A percentile compares a stretch with the other conserved stretches of the same genome.
These are phyloP conservation scores for Mycena rebaudengoi DNA, from an alignment of 768 basidiomycete species.

Conservation along the genomic window DNA sequence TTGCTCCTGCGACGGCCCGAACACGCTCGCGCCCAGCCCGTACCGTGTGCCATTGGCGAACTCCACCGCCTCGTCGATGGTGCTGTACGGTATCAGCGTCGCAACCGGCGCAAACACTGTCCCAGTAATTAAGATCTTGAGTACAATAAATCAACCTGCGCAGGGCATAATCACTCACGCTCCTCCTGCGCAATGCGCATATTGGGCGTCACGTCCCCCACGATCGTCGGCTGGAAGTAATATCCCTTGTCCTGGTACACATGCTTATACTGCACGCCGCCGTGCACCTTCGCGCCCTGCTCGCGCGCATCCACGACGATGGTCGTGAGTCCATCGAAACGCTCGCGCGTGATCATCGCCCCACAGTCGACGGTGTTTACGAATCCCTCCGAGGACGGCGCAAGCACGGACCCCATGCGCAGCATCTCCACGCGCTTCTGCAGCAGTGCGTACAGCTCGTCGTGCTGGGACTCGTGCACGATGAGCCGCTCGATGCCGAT, in stretches of 20 bases:
- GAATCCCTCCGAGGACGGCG: slow-evolving; percentile 69
- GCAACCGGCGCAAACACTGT: slow-evolving; percentile 95
- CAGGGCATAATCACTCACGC: slow-evolving; percentile 55
- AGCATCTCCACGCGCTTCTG: slow-evolving; percentile 70
- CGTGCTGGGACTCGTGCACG: slow-evolving; percentile 81
- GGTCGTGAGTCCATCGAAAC: slow-evolving; percentile 73
- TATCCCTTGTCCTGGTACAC: slow-evolving; percentile 74
- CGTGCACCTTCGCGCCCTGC: slow-evolving; percentile 70
- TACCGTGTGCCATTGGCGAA: slow-evolving; percentile 91
- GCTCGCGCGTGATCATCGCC: slow-evolving; percentile 81
- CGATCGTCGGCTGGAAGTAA: slow-evolving; percentile 89
- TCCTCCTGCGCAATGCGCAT: slow-evolving; percentile 86
- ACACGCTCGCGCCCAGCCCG: slow-evolving; percentile 94
- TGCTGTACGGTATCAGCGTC: slow-evolving; percentile 84
- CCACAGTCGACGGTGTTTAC: slow-evolving; percentile 85
- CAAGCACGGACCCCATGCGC: slow-evolving; percentile 81
- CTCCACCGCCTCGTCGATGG: slow-evolving; percentile 83
- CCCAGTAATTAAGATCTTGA: background rate
- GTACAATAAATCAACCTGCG: background rate
- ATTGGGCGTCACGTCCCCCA: slow-evolving; percentile 75
- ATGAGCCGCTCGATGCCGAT: slow-evolving; percentile 96
- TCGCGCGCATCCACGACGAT: slow-evolving; percentile 76
- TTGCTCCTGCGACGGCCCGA: slow-evolving; percentile 83
- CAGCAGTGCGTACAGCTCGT: slow-evolving; percentile 75
- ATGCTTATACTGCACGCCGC: slow-evolving; percentile 74